Base-by-base conservation (phyloP, 495 filamentous ascomycete species). In the Podospora tetraspora region DNA sequence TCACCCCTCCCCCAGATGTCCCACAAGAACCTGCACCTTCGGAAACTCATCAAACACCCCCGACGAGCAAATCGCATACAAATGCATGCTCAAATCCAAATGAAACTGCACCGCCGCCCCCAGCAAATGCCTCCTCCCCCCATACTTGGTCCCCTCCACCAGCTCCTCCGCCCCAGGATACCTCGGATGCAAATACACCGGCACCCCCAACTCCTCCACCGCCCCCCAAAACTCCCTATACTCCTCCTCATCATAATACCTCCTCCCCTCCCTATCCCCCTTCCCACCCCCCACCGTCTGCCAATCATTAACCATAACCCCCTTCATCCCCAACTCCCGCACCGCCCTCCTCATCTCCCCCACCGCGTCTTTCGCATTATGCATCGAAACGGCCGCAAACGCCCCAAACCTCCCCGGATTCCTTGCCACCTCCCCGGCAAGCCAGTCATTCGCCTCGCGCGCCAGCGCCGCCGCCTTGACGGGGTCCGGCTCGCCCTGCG, bases 161-260 rank as follows among this genome's bases (percentile, higher is more conserved):
- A 79, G 63, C 16, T 81, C 76, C 43, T 69, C 66, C 1, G 66
- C 68, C 0, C 81, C 84, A 6, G 76, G 75, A 64, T 79, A 79
- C 19, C 77, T 70, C 0, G 88, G 88, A 72, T 90, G 87, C 9
- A 90, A 76, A 71, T 90, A 90, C 6, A 90, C 78, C 0, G 87
- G 87, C 3, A 88, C 88, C 57, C 85, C 83, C n/a, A 90, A 81
- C 67, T 88, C 84, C 3, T 81, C 79, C 32, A 82, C 79, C 0
- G 81, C 80, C 30, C 78, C 65, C 87, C 87, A 89, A 78, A 89
- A 90, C 10, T 81, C 72, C 63, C 87, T 80, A 76, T 84, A 89
- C 37, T 80, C 79, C 1, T 78, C 73, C 32, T 81, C 77, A 67
- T 89, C 87, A 74, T 87, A 90, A 78, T 85, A 88, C 71, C 86